Evolutionary conservation across 1,284 basidiomycete genomes (phyloP).

Genomic region (Leccinum pallidistipes): DNA sequence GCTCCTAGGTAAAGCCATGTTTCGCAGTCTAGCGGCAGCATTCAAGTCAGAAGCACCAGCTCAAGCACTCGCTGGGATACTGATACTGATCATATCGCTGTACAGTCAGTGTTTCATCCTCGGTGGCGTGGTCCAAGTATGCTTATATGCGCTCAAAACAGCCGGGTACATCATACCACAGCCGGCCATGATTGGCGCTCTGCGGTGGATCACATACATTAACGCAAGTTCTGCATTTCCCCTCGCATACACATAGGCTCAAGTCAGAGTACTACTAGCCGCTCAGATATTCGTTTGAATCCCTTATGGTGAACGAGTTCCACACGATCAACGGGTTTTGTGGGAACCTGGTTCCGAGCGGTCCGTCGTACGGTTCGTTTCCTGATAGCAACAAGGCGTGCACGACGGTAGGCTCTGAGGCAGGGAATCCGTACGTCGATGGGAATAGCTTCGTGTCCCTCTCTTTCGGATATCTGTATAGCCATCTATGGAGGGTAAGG

Average conservation of each 20-base stretch:
- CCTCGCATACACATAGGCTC: neutral
- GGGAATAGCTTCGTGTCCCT: constrained; percentile 41
- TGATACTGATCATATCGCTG: constrained; percentile 46
- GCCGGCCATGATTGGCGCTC: constrained; percentile 60
- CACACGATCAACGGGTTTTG: constrained; percentile 45
- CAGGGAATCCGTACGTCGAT: constrained; percentile 21
- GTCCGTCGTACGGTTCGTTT: constrained; percentile 54
- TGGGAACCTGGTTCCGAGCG: constrained; percentile 44
- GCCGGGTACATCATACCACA: constrained; percentile 49
- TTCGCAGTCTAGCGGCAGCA: constrained; percentile 56
- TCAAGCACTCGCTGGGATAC: constrained; percentile 59
- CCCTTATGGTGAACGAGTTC: constrained; percentile 58
- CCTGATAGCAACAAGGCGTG: constrained; percentile 60
- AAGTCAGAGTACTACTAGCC: constrained; percentile 34
- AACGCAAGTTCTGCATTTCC: constrained; percentile 44
- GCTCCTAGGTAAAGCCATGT: constrained; percentile 62
- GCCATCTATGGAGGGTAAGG: constrained; percentile 65
- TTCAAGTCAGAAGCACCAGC: constrained; percentile 56
- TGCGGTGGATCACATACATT: constrained; percentile 65
- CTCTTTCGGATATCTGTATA: constrained; percentile 62
- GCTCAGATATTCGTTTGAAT: constrained; percentile 52
- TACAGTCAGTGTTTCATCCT: constrained; percentile 38
- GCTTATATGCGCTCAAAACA: constrained; percentile 10
- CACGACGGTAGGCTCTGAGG: constrained; percentile 42
- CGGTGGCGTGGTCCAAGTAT: neutral